Evolutionary conservation across 2,329 filamentous ascomycete species (phyloP).

Genomic region (Aspergillus amoenus): DNA sequence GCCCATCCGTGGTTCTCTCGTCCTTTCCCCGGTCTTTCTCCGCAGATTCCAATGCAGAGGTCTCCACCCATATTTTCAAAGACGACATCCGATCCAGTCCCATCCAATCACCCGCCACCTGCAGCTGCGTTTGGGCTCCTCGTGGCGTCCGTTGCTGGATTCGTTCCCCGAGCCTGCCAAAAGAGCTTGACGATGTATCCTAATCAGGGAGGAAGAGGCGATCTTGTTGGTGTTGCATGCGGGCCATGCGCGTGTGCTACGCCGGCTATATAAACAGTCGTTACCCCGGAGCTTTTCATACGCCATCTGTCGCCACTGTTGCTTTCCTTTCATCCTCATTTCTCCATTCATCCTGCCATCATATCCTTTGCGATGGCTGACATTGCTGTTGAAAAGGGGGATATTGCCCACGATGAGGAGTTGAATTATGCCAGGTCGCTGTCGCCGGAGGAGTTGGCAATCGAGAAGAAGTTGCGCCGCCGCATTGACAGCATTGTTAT

Average conservation of each 20-base stretch:
- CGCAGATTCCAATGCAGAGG: constrained; percentile 2
- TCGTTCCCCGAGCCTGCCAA: background rate
- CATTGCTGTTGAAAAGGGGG: constrained; percentile 14
- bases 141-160: background rate
- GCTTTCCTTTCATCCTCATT: background rate
- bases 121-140: background rate
- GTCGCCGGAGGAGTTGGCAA: constrained; percentile 32
- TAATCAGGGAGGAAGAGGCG: background rate
- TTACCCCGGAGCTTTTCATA: background rate
- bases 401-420: constrained; percentile 22
- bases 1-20: background rate
- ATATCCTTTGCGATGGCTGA: constrained; percentile 1
- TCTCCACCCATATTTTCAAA: background rate
- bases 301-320: background rate
- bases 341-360: background rate
- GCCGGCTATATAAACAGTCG: background rate
- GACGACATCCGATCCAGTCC: background rate
- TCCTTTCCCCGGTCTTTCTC: constrained; percentile 10
- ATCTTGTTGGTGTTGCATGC: background rate
- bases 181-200: background rate
- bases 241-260: background rate
- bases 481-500: constrained; percentile 41
- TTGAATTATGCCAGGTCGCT: constrained; percentile 36
- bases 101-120: background rate
- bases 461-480: constrained; percentile 39